Percentiles rank a stretch among this genome's conserved stretches.
phyloP scores from a whole-genome alignment of 2,329 filamentous ascomycete species.

The Alternaria solani region DNA sequence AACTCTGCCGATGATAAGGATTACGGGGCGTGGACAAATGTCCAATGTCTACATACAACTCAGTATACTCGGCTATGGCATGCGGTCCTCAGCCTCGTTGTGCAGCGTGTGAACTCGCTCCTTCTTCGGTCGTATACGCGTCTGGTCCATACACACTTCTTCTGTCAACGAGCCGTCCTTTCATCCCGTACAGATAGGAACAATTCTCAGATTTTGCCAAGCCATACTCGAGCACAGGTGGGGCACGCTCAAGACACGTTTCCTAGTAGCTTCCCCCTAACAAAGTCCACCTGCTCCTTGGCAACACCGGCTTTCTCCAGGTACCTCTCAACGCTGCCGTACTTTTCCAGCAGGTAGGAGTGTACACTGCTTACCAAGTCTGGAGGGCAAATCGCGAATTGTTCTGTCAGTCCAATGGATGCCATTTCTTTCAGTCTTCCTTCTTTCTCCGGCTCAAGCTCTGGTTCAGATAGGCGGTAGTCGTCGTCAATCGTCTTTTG shows the following conservation, averaged over 20 bases:
- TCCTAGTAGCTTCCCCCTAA: constrained; percentile 46
- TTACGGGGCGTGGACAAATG: background rate
- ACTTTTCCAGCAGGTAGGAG: constrained; percentile 65
- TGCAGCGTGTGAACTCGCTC: background rate
- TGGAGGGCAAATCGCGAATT: constrained; percentile 71
- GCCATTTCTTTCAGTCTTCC: constrained; percentile 72
- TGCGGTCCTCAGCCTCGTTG: background rate
- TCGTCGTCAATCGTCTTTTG: constrained; percentile 71
- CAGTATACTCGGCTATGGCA: background rate
- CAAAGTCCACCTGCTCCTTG: constrained; percentile 43
- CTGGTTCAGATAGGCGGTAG: constrained; percentile 71
- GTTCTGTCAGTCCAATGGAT: constrained; percentile 72
- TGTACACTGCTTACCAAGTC: constrained; percentile 70
- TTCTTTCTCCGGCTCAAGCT: constrained; percentile 68
- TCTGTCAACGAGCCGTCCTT: background rate
- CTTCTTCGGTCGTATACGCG: constrained; percentile 2
- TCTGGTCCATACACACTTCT: background rate
- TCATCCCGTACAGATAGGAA: background rate
- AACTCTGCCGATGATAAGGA: background rate
- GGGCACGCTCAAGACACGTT: constrained; percentile 18
- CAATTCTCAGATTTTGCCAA: constrained; percentile 9
- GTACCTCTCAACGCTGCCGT: constrained; percentile 74
- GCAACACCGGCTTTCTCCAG: constrained; percentile 66
- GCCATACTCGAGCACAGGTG: background rate
- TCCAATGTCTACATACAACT: background rate